Evolutionary conservation across 345 rosid genomes (phyloP).

Genomic region (Stellera chamaejasme): DNA sequence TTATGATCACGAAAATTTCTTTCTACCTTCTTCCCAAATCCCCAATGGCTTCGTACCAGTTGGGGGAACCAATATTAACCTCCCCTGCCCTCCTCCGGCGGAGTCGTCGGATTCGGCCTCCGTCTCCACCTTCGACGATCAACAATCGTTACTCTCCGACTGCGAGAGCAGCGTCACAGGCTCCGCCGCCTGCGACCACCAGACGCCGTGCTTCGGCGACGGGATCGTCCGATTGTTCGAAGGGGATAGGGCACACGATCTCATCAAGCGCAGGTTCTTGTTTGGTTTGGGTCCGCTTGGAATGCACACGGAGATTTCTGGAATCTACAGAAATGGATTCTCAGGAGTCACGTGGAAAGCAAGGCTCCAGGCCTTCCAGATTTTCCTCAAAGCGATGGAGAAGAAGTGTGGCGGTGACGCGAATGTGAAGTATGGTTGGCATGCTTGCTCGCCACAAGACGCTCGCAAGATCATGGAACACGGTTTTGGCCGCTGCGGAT

Average conservation of each 20-base stretch:
- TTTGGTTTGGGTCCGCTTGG: constrained; percentile 34
- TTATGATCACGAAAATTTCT: background rate
- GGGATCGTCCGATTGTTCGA: constrained; percentile 32
- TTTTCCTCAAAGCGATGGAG: constrained; percentile 41
- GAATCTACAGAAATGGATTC: constrained; percentile 37
- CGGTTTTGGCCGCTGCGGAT: constrained; percentile 45
- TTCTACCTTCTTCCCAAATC: background rate
- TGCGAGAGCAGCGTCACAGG: constrained; percentile 44
- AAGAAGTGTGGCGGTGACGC: constrained; percentile 37
- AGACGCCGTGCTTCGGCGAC: background rate
- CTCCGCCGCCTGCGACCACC: background rate
- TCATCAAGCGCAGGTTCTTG: constrained; percentile 33
- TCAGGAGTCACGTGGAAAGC: constrained; percentile 33
- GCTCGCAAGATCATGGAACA: constrained; percentile 34
- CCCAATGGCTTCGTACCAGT: background rate
- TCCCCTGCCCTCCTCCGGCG: background rate
- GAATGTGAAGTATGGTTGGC: constrained; percentile 67
- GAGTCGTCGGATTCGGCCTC: constrained; percentile 5
- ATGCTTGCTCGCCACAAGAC: constrained; percentile 35
- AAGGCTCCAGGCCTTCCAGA: constrained; percentile 43
- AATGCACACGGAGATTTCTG: constrained; percentile 24
- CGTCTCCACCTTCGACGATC: constrained; percentile 14
- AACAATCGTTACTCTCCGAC: constrained; percentile 39
- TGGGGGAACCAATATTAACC: too few species aligned
- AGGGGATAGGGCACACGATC: constrained; percentile 41